Percentiles rank a stretch among this genome's conserved stretches.
These are phyloP conservation scores for Pseudofabraea citricarpa DNA, from an alignment of 2,329 filamentous ascomycete genomes.

Conservation along the genomic window DNA sequence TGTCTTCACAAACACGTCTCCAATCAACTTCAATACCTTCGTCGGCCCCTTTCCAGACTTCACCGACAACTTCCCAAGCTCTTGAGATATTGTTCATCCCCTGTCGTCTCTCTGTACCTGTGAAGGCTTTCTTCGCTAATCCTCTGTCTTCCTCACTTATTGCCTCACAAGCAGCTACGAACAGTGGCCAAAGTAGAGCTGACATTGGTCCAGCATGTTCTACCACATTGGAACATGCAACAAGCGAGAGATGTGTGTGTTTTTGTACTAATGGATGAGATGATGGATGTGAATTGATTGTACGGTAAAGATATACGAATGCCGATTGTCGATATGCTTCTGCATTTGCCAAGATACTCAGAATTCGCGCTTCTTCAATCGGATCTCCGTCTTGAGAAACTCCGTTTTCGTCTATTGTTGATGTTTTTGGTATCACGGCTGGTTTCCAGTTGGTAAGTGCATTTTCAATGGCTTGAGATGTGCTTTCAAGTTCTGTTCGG, in stretches of 20 bases:
- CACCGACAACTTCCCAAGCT: constrained; percentile 55
- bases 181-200: constrained; percentile 60
- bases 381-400: constrained; percentile 3
- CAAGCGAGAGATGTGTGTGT: constrained; percentile 44
- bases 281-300: constrained; percentile 37
- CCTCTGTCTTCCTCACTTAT: constrained; percentile 42
- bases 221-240: constrained; percentile 51
- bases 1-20: constrained; percentile 6
- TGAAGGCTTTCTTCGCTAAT: constrained; percentile 46
- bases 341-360: constrained; percentile 37
- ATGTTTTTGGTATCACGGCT: constrained; percentile 36
- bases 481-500: constrained; percentile 25
- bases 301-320: constrained; percentile 38
- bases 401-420: constrained; percentile 4
- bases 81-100: constrained; percentile 62
- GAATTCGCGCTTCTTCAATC: constrained; percentile 14
- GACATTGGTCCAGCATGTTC: constrained; percentile 49
- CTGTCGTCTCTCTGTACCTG: constrained; percentile 49
- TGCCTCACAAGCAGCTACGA: constrained; percentile 59
- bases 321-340: constrained; percentile 47
- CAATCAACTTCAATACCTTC: constrained; percentile 7
- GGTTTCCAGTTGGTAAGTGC: constrained; percentile 53
- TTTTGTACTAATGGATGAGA: constrained; percentile 46
- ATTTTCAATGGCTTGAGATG: constrained; percentile 49
- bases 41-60: constrained; percentile 55